Percentiles rank a stretch among this genome's conserved stretches.
Evolutionary conservation across 768 basidiomycete species (phyloP).

Genomic region (Mycena haematopus): DNA sequence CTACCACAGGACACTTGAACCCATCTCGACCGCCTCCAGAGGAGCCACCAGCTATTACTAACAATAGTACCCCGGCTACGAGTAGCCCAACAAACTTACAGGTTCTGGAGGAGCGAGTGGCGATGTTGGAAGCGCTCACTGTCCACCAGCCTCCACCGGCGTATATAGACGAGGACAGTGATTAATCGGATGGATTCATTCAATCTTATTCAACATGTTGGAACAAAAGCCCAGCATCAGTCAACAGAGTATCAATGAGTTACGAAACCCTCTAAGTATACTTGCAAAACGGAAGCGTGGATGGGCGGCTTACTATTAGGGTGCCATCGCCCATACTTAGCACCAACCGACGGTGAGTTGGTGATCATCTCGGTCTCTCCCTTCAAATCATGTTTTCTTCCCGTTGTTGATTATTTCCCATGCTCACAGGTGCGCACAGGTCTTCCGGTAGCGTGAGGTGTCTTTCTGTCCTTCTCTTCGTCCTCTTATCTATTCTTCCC

Average conservation of each 20-base stretch:
- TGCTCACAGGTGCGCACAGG: background rate
- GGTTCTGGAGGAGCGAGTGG: constrained; percentile 18
- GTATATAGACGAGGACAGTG: constrained; percentile 7
- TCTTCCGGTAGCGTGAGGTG: constrained; percentile 26
- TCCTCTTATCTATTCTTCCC: constrained; percentile 10
- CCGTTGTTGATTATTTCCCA: background rate
- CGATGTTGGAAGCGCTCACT: constrained; percentile 16
- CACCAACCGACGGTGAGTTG: no score
- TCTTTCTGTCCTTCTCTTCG: constrained; percentile 11
- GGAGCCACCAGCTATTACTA: no score
- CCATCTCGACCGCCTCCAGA: no score
- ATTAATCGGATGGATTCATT: no score
- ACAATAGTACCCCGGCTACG: background rate
- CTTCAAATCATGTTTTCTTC: constrained; percentile 10
- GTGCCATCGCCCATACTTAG: no score
- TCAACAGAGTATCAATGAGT: no score
- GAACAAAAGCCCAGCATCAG: no score
- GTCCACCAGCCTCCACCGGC: constrained; percentile 15
- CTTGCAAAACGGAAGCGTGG: no score
- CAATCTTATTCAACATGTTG: no score
- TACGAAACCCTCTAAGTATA: no score
- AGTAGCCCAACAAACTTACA: background rate
- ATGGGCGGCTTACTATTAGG: no score
- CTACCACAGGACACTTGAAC: no score
- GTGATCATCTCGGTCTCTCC: constrained; percentile 13